These are phyloP conservation scores for Buddleja alternifolia DNA, from an alignment of 257 asterid species.

Conservation along the genomic window DNA sequence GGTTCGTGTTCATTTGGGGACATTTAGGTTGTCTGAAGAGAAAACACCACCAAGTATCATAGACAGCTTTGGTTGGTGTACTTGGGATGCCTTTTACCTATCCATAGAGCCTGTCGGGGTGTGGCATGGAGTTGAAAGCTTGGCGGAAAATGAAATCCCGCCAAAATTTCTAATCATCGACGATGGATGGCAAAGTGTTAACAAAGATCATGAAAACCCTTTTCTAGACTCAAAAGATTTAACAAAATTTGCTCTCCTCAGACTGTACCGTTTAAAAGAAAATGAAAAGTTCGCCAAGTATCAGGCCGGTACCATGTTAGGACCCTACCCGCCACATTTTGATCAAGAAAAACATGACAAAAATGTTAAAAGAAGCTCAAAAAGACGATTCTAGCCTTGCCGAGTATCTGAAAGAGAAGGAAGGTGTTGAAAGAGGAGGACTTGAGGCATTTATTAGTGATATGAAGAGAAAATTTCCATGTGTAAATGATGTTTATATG, in stretches of 20 bases:
- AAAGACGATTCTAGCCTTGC: slow-evolving; percentile 30
- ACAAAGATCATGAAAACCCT: slow-evolving; percentile 50
- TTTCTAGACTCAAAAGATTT: slow-evolving; percentile 35
- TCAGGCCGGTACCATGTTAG: slow-evolving; percentile 35
- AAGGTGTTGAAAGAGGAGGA: slow-evolving; percentile 32
- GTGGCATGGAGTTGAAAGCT: slow-evolving; percentile 44
- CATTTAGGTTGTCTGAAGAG: slow-evolving; percentile 47
- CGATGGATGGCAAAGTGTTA: slow-evolving; percentile 59
- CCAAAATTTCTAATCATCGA: slow-evolving; percentile 47
- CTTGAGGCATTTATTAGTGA: slow-evolving; percentile 44
- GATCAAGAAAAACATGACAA: slow-evolving; percentile 41
- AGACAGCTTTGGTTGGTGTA: slow-evolving; percentile 52
- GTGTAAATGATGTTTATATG: slow-evolving; percentile 44
- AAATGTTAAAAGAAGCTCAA: slow-evolving; percentile 12
- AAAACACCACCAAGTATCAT: slow-evolving; percentile 35
- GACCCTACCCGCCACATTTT: slow-evolving; percentile 33
- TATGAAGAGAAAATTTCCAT: slow-evolving; percentile 35
- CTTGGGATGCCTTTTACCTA: slow-evolving; percentile 55
- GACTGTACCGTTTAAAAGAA: slow-evolving; percentile 42
- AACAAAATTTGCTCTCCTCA: slow-evolving; percentile 33
- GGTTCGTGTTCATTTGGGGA: slow-evolving; percentile 39
- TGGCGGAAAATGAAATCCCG: slow-evolving; percentile 33
- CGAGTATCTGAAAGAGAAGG: slow-evolving; percentile 33
- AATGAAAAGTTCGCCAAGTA: slow-evolving; percentile 47
- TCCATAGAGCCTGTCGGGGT: slow-evolving; percentile 49